A percentile compares a stretch with the other conserved stretches of the same genome.
Evolutionary conservation across 306 rosid genomes (phyloP).

Genomic region (Acmispon strigosus): DNA sequence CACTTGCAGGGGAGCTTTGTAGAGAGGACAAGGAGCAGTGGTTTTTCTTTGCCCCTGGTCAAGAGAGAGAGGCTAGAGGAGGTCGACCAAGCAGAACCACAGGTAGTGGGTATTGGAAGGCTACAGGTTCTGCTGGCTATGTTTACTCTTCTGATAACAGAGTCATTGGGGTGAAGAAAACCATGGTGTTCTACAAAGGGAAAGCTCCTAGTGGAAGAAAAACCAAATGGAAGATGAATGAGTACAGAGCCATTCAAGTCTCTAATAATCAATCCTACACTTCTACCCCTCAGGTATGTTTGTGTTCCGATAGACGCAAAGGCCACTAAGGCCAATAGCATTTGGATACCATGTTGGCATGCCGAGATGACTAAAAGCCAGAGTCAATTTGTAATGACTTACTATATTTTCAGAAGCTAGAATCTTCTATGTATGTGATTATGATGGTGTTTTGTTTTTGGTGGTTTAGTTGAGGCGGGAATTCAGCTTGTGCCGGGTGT

Average conservation of each 20-base stretch:
- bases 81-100: constrained; percentile 82
- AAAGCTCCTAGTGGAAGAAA: constrained; percentile 78
- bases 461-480: constrained; percentile 60
- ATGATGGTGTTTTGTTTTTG: neutral
- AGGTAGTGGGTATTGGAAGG: constrained; percentile 78
- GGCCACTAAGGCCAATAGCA: no score
- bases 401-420: no score
- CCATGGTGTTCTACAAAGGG: constrained; percentile 81
- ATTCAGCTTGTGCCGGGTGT: constrained; percentile 77
- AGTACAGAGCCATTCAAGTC: constrained; percentile 63
- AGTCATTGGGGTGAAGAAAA: constrained; percentile 69
- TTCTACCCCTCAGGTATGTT: constrained; percentile 35
- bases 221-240: constrained; percentile 93
- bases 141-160: constrained; percentile 61
- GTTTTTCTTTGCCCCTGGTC: constrained; percentile 76
- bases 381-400: no score
- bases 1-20: constrained; percentile 57
- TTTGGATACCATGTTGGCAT: no score
- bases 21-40: constrained; percentile 78
- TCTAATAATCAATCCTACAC: constrained; percentile 16
- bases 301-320: no score
- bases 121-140: constrained; percentile 78
- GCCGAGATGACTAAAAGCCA: no score
- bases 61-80: constrained; percentile 73
- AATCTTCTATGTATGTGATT: neutral